Conservation (phyloP, 139 green algal species). For the Micractinium sp. region DNA sequence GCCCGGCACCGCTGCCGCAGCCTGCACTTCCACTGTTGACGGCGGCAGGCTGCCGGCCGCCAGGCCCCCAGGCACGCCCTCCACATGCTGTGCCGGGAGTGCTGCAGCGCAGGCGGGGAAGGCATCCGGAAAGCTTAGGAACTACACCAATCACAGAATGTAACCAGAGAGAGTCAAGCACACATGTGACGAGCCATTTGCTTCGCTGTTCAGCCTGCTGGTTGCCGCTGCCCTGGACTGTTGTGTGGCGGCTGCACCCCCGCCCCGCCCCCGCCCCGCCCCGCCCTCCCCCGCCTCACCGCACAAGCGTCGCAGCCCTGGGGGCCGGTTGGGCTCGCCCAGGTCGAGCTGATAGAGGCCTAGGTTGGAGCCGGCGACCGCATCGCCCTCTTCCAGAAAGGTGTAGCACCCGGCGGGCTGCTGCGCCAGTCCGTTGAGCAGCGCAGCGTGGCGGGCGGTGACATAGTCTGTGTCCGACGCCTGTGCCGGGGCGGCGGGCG, state of each 20-base stretch:
- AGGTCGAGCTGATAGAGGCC: not conserved
- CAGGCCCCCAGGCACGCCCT: not conserved
- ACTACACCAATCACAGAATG: not conserved
- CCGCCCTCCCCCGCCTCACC: not conserved
- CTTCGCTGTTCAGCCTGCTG: too few relatives aligned
- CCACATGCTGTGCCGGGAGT: not conserved
- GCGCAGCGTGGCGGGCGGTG: not conserved
- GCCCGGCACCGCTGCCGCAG: not conserved
- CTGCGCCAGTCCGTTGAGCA: constrained; percentile 7
- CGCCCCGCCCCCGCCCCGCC: too few relatives aligned
- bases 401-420: not conserved
- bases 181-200: too few relatives aligned
- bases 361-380: not conserved
- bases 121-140: too few relatives aligned
- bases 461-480: constrained; percentile 17
- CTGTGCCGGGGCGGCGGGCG: not conserved
- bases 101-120: not conserved
- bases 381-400: not conserved
- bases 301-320: not conserved
- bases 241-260: too few relatives aligned
- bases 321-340: not conserved
- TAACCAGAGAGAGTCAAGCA: not conserved
- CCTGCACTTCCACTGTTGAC: constrained; percentile 12
- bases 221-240: too few relatives aligned
- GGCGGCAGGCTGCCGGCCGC: not conserved